These are phyloP conservation scores for Ceratocystiopsis brevicomis DNA, from an alignment of 2,329 filamentous ascomycete genomes.

Conservation along the genomic window DNA sequence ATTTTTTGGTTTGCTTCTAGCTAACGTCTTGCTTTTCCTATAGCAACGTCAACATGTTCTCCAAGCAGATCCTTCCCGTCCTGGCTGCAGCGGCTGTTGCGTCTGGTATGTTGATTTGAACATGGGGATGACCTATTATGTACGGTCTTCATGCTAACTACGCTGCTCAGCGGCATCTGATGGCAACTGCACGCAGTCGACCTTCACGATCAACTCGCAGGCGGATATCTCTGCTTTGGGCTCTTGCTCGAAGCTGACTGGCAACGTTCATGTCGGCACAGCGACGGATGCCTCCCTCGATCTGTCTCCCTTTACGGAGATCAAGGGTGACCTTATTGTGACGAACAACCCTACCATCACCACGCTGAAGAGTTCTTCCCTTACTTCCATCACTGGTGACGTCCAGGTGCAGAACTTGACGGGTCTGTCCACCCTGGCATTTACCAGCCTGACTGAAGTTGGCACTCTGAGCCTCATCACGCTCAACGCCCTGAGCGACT, in stretches of 20 bases:
- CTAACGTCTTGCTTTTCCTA: slow-evolving; percentile 6
- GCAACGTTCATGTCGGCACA: slow-evolving; percentile 45
- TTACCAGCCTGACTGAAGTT: slow-evolving; percentile 46
- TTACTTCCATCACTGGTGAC: slow-evolving; percentile 46
- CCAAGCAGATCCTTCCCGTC: slow-evolving; percentile 23
- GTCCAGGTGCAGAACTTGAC: slow-evolving; percentile 54
- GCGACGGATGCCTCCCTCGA: slow-evolving; percentile 36
- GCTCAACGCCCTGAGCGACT: slow-evolving; percentile 38
- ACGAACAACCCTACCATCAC: slow-evolving; percentile 43
- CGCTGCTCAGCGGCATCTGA: slow-evolving; percentile 6
- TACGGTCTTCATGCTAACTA: slow-evolving; percentile 2
- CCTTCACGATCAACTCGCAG: slow-evolving; percentile 41
- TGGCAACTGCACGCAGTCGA: slow-evolving; percentile 14
- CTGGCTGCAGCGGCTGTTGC: slow-evolving; percentile 20
- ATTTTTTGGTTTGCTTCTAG: background rate
- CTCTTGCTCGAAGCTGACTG: slow-evolving; percentile 48
- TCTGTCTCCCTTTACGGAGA: slow-evolving; percentile 38
- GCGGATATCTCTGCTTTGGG: slow-evolving; percentile 41
- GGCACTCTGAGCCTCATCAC: slow-evolving; percentile 52
- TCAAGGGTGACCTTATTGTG: slow-evolving; percentile 38
- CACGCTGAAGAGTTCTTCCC: slow-evolving; percentile 38
- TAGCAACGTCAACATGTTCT: slow-evolving; percentile 20
- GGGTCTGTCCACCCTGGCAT: slow-evolving; percentile 45
- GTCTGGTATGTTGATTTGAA: slow-evolving; percentile 17
- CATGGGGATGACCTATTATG: too few relatives aligned